Percentiles rank a stretch among this genome's conserved stretches.
phyloP scores from a whole-genome alignment of 2,329 filamentous ascomycete species.

The Dendryphion nanum region DNA sequence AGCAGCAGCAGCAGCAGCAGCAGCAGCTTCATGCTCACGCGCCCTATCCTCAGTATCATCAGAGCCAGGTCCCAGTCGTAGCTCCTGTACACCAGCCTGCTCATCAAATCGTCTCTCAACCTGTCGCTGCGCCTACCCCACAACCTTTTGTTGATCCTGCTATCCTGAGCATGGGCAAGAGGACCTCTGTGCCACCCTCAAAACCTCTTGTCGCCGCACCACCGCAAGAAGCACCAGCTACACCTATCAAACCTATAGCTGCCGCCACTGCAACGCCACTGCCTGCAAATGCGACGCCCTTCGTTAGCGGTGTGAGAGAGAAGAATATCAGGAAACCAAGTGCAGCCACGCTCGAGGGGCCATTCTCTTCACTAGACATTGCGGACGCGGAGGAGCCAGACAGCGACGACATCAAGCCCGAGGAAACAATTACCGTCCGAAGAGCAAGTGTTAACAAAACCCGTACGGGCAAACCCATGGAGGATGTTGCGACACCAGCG shows the following conservation, averaged over 20 bases:
- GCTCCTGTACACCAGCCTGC: slow-evolving; percentile 5
- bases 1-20: slow-evolving; percentile 6
- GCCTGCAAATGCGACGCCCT: slow-evolving; percentile 39
- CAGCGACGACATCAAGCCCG: slow-evolving; percentile 31
- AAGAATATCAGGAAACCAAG: slow-evolving; percentile 33
- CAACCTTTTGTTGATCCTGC: slow-evolving; percentile 72
- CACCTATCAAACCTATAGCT: slow-evolving; percentile 42
- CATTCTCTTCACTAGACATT: slow-evolving; percentile 41
- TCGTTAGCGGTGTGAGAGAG: slow-evolving; percentile 31
- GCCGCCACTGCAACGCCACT: slow-evolving; percentile 34
- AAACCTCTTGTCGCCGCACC: slow-evolving; percentile 21
- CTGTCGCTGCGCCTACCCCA: slow-evolving; percentile 32
- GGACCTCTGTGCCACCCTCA: slow-evolving; percentile 25
- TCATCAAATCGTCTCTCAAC: slow-evolving; percentile 16
- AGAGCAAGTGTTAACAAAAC: slow-evolving; percentile 41
- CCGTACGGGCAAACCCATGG: slow-evolving; percentile 41
- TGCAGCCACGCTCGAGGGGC: slow-evolving; percentile 39
- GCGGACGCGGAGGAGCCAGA: slow-evolving; percentile 40
- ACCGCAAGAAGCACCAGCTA: slow-evolving; percentile 41
- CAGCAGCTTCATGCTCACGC: slow-evolving; percentile 7
- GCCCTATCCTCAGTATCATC: slow-evolving; percentile 14
- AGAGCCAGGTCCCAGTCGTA: slow-evolving; percentile 11
- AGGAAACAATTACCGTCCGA: slow-evolving; percentile 19
- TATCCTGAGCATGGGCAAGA: slow-evolving; percentile 66
- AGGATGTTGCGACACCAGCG: slow-evolving; percentile 21